Conservation (phyloP, 108 stramenopile species). For the Skeletonema menzelii region DNA sequence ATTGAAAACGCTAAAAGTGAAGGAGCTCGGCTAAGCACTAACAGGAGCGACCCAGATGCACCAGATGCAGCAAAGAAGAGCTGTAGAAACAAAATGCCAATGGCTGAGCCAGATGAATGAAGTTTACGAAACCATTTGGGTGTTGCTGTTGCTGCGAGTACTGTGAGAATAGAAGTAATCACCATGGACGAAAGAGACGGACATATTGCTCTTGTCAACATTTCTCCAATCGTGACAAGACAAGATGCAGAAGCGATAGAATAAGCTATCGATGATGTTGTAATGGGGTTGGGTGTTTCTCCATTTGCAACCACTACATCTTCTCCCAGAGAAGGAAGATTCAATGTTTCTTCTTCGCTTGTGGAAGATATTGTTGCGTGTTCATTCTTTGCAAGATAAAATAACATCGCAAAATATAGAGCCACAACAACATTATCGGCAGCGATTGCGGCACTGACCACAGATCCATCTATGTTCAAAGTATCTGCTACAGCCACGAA, state of each 20-base stretch:
- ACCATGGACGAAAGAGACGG: slow-evolving; percentile 65
- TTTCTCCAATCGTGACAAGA: slow-evolving; percentile 62
- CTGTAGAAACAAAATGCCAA: slow-evolving; percentile 85
- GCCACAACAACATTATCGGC: slow-evolving; percentile 92
- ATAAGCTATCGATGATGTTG: slow-evolving; percentile 56
- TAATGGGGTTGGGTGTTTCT: slow-evolving; percentile 28
- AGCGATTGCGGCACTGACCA: slow-evolving; percentile 75
- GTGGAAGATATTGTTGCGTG: slow-evolving; percentile 10
- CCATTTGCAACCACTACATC: slow-evolving; percentile 41
- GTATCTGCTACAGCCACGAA: slow-evolving; percentile 91
- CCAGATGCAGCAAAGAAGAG: slow-evolving; percentile 93
- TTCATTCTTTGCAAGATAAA: slow-evolving; percentile 51
- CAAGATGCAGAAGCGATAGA: slow-evolving; percentile 68
- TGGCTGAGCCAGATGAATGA: slow-evolving; percentile 58
- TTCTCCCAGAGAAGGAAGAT: slow-evolving; percentile 13
- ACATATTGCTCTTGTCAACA: slow-evolving; percentile 59
- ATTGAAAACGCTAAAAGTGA: slow-evolving; percentile 81
- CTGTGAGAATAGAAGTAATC: slow-evolving; percentile 76
- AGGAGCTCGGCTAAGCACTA: slow-evolving; percentile 85
- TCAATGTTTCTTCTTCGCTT: background rate
- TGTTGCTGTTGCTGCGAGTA: slow-evolving; percentile 68
- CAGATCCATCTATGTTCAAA: slow-evolving; percentile 59
- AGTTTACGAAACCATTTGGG: slow-evolving; percentile 68
- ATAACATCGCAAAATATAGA: slow-evolving; percentile 83
- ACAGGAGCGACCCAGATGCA: slow-evolving; percentile 76